Conservation (phyloP, 1,284 basidiomycete genomes). For the Neonothopanus nambi region DNA sequence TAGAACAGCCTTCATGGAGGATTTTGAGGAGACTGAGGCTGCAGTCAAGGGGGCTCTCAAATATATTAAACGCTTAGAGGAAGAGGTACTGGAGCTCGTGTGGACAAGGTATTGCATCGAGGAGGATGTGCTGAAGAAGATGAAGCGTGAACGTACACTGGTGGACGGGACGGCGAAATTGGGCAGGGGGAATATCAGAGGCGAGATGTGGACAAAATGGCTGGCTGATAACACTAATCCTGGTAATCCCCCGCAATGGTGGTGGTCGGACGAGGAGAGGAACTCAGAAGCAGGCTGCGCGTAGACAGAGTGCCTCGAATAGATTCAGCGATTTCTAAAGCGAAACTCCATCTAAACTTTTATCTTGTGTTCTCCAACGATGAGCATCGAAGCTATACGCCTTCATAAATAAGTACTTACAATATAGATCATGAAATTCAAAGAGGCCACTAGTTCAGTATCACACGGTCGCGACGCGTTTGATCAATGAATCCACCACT, state of each 20-base stretch:
- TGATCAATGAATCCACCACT: not conserved
- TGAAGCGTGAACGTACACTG: conserved; percentile 3
- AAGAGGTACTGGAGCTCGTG: conserved; percentile 6
- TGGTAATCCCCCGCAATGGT: not conserved
- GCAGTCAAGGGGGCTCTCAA: not conserved
- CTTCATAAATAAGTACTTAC: not conserved
- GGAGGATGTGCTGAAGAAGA: conserved; percentile 10
- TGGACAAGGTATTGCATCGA: conserved; percentile 10
- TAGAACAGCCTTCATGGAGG: not conserved
- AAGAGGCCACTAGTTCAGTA: not conserved
- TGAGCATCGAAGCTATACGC: too few relatives aligned
- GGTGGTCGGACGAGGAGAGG: not conserved
- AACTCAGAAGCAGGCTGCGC: too few relatives aligned
- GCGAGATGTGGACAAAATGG: conserved; percentile 7
- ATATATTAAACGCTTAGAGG: not conserved
- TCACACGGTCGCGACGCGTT: not conserved
- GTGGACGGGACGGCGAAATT: conserved; percentile 12
- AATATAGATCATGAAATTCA: not conserved
- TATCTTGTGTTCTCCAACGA: too few relatives aligned
- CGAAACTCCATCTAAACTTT: too few relatives aligned
- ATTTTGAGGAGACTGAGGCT: not conserved
- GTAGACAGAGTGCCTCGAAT: too few relatives aligned
- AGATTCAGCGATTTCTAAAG: too few relatives aligned
- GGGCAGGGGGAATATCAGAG: conserved; percentile 4
- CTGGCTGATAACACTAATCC: not conserved